Conservation (phyloP, 768 basidiomycete species). For the Leccinum variicolor region DNA sequence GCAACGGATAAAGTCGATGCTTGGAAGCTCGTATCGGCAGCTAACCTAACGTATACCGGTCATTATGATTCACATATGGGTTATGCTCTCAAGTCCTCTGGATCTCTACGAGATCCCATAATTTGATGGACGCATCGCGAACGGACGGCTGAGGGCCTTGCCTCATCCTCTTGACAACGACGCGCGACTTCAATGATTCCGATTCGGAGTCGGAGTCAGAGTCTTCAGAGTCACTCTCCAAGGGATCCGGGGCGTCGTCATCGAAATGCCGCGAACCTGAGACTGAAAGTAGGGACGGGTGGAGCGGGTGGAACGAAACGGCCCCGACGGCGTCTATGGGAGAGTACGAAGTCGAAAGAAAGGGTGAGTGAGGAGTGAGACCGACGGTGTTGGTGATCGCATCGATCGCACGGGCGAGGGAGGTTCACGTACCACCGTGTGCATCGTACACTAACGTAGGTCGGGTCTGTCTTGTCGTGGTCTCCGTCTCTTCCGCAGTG, state of each 20-base stretch:
- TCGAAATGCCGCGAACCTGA: slow-evolving; percentile 80
- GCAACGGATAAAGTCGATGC: neutral
- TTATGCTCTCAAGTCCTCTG: neutral
- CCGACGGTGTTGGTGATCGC: neutral
- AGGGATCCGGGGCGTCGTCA: neutral
- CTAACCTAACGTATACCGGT: neutral
- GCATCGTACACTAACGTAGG: slow-evolving; percentile 45
- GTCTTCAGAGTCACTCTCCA: neutral
- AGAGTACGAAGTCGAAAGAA: neutral
- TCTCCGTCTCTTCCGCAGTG: neutral
- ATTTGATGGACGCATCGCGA: slow-evolving; percentile 26
- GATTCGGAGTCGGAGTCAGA: slow-evolving; percentile 19
- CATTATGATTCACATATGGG: neutral
- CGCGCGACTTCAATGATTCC: neutral
- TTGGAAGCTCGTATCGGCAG: neutral
- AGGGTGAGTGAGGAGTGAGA: neutral
- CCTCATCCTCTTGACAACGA: slow-evolving; percentile 8
- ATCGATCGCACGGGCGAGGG: neutral
- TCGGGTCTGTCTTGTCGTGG: slow-evolving; percentile 7
- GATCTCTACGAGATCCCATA: slow-evolving; percentile 19
- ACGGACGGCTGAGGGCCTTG: slow-evolving; percentile 16
- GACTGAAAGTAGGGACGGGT: slow-evolving; percentile 54
- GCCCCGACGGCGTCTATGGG: slow-evolving; percentile 67
- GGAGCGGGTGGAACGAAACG: slow-evolving; percentile 67
- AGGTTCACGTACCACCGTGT: slow-evolving; percentile 49